phyloP scores from a whole-genome alignment of 768 basidiomycete species.

The Hericium coralloides region DNA sequence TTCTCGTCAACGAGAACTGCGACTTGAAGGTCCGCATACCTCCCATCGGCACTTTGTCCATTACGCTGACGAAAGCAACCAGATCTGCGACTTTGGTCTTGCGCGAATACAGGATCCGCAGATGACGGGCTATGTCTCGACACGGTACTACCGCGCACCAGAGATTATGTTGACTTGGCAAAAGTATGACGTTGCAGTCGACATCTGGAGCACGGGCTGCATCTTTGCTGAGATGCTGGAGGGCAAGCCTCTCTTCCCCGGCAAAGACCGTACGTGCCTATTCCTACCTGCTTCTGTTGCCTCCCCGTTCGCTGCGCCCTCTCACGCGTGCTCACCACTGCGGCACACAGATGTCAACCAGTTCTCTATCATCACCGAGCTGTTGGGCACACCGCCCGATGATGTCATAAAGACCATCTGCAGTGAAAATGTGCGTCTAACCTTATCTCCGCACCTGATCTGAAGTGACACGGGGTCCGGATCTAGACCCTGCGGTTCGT shows the following conservation, averaged over 20 bases:
- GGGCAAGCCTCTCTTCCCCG: slow-evolving; percentile 97
- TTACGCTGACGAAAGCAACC: not conserved
- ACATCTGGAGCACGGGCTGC: slow-evolving; percentile 99
- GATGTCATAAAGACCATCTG: slow-evolving; percentile 99
- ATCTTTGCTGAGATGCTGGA: slow-evolving; percentile 99
- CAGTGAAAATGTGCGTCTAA: slow-evolving; percentile 78
- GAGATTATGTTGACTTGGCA: slow-evolving; percentile 99
- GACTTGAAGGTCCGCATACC: slow-evolving; percentile 72
- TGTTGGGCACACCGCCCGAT: slow-evolving; percentile 97
- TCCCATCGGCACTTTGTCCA: not conserved
- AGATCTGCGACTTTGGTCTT: slow-evolving; percentile 99
- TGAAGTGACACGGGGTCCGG: slow-evolving; percentile 1
- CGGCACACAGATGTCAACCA: slow-evolving; percentile 86
- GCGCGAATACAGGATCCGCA: slow-evolving; percentile 99
- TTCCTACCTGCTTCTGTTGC: slow-evolving; percentile 5
- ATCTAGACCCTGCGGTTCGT: slow-evolving; percentile 92
- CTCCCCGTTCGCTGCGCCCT: not conserved
- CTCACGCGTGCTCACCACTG: slow-evolving; percentile 2
- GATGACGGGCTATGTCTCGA: slow-evolving; percentile 99
- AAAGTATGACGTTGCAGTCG: slow-evolving; percentile 99
- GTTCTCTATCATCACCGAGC: slow-evolving; percentile 98
- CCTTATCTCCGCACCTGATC: not conserved
- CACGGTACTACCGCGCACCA: slow-evolving; percentile 96
- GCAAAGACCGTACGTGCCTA: slow-evolving; percentile 89
- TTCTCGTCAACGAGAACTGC: slow-evolving; percentile 99